A percentile compares a stretch with the other conserved stretches of the same genome.
These are phyloP conservation scores for Hippophae rhamnoides DNA, from an alignment of 306 rosid genomes.

Conservation along the genomic window DNA sequence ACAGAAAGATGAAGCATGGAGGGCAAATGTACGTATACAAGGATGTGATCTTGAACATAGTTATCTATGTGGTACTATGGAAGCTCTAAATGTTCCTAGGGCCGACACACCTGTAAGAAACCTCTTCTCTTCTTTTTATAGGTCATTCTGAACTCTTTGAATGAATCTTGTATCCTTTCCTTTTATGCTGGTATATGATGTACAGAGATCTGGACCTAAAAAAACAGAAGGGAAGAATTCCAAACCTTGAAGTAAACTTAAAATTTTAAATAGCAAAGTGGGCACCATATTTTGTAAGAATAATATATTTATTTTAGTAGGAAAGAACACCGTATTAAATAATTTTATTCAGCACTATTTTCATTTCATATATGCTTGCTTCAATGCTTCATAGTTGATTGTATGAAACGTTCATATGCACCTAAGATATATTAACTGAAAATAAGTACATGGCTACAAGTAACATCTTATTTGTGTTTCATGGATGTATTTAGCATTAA, in stretches of 20 bases:
- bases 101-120: slow-evolving; percentile 86
- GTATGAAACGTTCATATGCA: not conserved
- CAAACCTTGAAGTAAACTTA: not conserved
- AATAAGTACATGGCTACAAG: no score
- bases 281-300: not conserved
- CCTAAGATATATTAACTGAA: not conserved
- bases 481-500: no score
- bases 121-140: slow-evolving; percentile 5
- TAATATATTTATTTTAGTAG: not conserved
- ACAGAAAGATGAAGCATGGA: slow-evolving; percentile 96
- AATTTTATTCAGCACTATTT: not conserved
- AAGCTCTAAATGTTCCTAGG: slow-evolving; percentile 95
- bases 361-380: no score
- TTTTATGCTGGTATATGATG: not conserved
- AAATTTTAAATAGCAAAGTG: not conserved
- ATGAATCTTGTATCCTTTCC: not conserved
- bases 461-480: no score
- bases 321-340: not conserved
- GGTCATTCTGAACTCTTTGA: not conserved
- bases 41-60: slow-evolving; percentile 95
- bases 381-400: not conserved
- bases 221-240: not conserved
- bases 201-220: not conserved
- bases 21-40: slow-evolving; percentile 84
- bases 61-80: slow-evolving; percentile 95